phyloP scores from a whole-genome alignment of 495 filamentous ascomycete genomes.

The Viridothelium virens region DNA sequence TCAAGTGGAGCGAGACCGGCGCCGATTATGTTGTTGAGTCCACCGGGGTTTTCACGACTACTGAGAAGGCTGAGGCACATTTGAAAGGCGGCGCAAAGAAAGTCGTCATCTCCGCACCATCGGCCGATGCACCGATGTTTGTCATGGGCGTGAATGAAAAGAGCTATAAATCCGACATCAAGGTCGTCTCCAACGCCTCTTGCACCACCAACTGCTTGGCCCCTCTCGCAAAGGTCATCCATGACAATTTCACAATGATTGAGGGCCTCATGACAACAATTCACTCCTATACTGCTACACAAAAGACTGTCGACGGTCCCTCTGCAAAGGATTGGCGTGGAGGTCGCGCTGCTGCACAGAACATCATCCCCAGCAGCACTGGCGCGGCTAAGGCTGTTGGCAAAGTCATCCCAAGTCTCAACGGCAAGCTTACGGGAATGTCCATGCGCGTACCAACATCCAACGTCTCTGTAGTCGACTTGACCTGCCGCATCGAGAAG shows the following conservation, averaged over 20 bases:
- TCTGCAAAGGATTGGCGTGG: conserved; percentile 99
- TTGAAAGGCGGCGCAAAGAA: conserved; percentile 99
- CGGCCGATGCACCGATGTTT: conserved; percentile 98
- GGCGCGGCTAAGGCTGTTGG: conserved; percentile 99
- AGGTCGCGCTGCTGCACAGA: conserved; percentile 95
- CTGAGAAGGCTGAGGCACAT: conserved; percentile 88
- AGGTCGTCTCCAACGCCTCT: conserved; percentile 97
- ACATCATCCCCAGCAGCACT: conserved; percentile 99
- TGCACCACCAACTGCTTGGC: conserved; percentile 99
- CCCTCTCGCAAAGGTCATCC: conserved; percentile 95
- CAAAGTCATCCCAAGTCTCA: conserved; percentile 94
- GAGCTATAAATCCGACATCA: conserved; percentile 76
- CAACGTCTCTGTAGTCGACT: conserved; percentile 98
- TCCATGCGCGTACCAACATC: conserved; percentile 96
- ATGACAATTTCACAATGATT: conserved; percentile 95
- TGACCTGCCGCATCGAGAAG: conserved; percentile 93
- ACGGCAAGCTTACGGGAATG: conserved; percentile 99
- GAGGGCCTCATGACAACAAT: conserved; percentile 99
- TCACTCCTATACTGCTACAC: conserved; percentile 99
- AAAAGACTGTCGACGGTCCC: conserved; percentile 98
- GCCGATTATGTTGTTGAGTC: conserved; percentile 96
- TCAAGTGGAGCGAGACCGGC: conserved; percentile 84
- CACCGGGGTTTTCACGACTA: conserved; percentile 99
- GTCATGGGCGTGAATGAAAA: conserved; percentile 99
- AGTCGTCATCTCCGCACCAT: conserved; percentile 98